Percentiles rank a stretch among this genome's conserved stretches.
These are phyloP conservation scores for Guadua angustifolia DNA, from an alignment of 176 grass and related monocot species.

Conservation along the genomic window DNA sequence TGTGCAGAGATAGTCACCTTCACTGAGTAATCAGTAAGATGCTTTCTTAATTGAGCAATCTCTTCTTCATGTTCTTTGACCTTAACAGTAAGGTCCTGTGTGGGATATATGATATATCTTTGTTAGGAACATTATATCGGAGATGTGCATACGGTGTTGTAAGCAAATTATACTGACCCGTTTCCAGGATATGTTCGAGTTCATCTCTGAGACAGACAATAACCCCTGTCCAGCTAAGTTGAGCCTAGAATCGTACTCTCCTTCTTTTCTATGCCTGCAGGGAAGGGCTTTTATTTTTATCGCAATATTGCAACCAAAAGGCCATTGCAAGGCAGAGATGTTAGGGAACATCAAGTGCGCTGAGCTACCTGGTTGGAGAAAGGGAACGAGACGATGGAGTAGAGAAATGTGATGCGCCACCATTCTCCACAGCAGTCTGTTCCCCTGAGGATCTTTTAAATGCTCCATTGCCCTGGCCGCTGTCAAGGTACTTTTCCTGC, in stretches of 20 bases:
- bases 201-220: slow-evolving; percentile 62
- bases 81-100: slow-evolving; percentile 74
- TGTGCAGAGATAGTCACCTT: slow-evolving; percentile 58
- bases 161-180: slow-evolving; percentile 55
- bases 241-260: slow-evolving; percentile 60
- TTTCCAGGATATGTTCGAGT: slow-evolving; percentile 72
- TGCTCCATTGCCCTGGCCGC: slow-evolving; percentile 51
- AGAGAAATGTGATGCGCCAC: slow-evolving; percentile 62
- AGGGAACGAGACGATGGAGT: slow-evolving; percentile 78
- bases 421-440: slow-evolving; percentile 44
- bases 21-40: slow-evolving; percentile 76
- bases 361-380: slow-evolving; percentile 76
- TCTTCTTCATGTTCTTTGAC: slow-evolving; percentile 83
- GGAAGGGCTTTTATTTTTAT: slow-evolving; percentile 3
- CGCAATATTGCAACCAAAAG: slow-evolving; percentile 2
- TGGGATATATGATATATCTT: slow-evolving; percentile 29
- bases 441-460: slow-evolving; percentile 45
- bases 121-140: slow-evolving; percentile 36
- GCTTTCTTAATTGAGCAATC: slow-evolving; percentile 77
- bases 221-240: slow-evolving; percentile 57
- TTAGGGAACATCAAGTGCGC: background rate
- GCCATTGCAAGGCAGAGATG: slow-evolving; percentile 5
- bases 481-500: slow-evolving; percentile 42
- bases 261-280: slow-evolving; percentile 70
- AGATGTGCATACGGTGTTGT: background rate